Evolutionary conservation across 805 yeast species (phyloP).

Genomic region (Hemisphaericaspora nanyangensis): DNA sequence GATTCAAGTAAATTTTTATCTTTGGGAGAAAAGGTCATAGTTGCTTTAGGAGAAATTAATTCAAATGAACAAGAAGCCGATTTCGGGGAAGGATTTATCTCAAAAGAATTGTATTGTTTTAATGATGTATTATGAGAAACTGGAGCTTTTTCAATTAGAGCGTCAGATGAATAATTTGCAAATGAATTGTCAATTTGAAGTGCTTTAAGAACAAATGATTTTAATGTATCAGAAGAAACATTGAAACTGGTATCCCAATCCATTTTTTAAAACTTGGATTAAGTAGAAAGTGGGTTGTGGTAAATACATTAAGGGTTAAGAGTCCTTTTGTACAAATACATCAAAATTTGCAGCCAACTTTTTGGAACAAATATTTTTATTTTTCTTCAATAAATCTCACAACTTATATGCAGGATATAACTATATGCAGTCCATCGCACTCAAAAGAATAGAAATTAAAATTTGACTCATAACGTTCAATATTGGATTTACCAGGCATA

Average conservation of each 20-base stretch:
- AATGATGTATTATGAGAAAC: background rate
- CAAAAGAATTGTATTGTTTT: background rate
- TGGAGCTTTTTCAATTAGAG: background rate
- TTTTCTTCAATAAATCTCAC: too few relatives aligned
- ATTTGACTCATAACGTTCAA: too few relatives aligned
- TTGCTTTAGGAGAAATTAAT: constrained; percentile 18
- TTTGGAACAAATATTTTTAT: too few relatives aligned
- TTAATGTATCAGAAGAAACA: background rate
- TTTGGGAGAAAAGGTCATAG: constrained; percentile 17
- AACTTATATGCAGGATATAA: too few relatives aligned
- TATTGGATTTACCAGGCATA: too few relatives aligned
- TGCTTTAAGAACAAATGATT: background rate
- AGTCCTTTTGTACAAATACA: too few relatives aligned
- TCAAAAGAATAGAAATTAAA: too few relatives aligned
- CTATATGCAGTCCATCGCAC: too few relatives aligned
- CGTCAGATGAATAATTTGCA: background rate
- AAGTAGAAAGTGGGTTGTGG: too few relatives aligned
- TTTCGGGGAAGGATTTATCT: background rate
- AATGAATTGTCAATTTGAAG: background rate
- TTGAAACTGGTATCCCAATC: background rate
- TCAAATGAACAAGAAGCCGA: constrained; percentile 2
- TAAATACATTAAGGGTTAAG: too few relatives aligned
- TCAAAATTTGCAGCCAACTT: too few relatives aligned
- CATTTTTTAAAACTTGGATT: too few relatives aligned
- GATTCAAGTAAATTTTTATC: background rate